Percentiles rank a stretch among this genome's conserved stretches.
phyloP scores from a whole-genome alignment of 371 early-diverging fungal species.

The Mortierella sp. region DNA sequence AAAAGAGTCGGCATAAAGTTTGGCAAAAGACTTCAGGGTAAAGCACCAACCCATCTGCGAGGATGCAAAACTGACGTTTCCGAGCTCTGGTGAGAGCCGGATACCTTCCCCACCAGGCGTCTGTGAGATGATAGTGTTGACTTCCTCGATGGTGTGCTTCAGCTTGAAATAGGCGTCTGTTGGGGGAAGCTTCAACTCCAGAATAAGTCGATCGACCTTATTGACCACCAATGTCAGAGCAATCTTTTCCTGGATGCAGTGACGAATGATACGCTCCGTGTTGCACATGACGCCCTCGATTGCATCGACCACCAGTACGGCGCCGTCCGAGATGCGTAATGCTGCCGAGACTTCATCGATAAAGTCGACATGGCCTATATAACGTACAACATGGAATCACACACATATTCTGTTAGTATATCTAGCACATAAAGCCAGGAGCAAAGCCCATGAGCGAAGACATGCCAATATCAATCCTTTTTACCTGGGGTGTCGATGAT shows the following conservation, averaged over 20 bases:
- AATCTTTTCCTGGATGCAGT: conserved; percentile 83
- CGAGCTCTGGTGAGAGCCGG: conserved; percentile 92
- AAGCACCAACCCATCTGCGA: conserved; percentile 96
- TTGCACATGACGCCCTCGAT: conserved; percentile 97
- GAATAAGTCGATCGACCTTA: conserved; percentile 96
- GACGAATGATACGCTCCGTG: conserved; percentile 90
- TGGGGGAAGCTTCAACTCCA: conserved; percentile 96
- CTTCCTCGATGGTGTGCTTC: conserved; percentile 94
- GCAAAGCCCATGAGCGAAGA: no score
- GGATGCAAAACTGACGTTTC: conserved; percentile 97
- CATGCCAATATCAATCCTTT: background rate
- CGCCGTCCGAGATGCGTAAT: conserved; percentile 91
- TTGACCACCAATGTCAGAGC: conserved; percentile 91
- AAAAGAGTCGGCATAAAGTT: conserved; percentile 85
- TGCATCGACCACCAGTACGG: conserved; percentile 95
- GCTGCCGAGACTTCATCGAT: conserved; percentile 94
- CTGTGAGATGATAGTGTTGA: conserved; percentile 86
- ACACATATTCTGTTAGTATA: no score
- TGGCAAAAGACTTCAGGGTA: conserved; percentile 92
- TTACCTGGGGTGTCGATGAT: conserved; percentile 95
- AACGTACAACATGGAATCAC: background rate
- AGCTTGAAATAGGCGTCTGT: conserved; percentile 97
- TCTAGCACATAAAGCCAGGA: no score
- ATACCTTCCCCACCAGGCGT: conserved; percentile 54
- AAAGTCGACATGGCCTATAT: conserved; percentile 90